A percentile compares a stretch with the other conserved stretches of the same genome.
These are phyloP conservation scores for Dictyostelium capitatum DNA, from an alignment of 78 protist species.

Conservation along the genomic window DNA sequence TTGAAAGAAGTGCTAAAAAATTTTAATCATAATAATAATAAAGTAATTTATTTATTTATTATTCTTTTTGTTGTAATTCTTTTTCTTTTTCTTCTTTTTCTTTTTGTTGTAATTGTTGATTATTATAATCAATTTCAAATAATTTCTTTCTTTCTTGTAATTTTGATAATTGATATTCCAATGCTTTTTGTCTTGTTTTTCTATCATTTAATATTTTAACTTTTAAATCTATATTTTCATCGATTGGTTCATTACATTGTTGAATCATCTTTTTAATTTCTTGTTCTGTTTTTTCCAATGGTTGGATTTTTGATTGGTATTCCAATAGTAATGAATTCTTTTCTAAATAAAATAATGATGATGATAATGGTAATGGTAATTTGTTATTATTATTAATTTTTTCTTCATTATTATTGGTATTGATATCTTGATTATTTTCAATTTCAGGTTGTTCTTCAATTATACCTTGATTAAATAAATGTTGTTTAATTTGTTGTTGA, in stretches of 20 bases:
- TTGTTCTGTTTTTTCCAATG: slow-evolving; percentile 18
- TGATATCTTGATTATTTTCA: neutral
- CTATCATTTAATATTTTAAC: slow-evolving; percentile 13
- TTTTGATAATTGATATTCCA: slow-evolving; percentile 28
- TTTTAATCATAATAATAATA: neutral
- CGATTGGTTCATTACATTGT: neutral
- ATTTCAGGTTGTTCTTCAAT: neutral
- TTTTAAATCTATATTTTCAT: slow-evolving; percentile 9
- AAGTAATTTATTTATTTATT: neutral
- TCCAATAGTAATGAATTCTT: neutral
- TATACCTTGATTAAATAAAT: neutral
- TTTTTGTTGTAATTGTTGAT: neutral
- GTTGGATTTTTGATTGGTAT: neutral
- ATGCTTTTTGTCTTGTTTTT: slow-evolving; percentile 8
- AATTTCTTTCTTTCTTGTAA: slow-evolving; percentile 9
- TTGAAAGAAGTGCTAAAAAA: slow-evolving; percentile 24
- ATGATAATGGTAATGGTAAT: neutral
- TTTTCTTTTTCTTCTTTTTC: neutral
- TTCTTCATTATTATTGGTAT: neutral
- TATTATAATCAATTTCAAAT: slow-evolving; percentile 12
- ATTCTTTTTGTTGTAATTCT: neutral
- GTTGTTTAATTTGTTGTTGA: neutral
- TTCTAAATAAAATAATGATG: neutral
- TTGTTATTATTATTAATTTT: neutral
- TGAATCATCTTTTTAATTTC: slow-evolving; percentile 21